Evolutionary conservation across 805 yeast species (phyloP).

Genomic region (Cyberlindnera samutprakarnensis): DNA sequence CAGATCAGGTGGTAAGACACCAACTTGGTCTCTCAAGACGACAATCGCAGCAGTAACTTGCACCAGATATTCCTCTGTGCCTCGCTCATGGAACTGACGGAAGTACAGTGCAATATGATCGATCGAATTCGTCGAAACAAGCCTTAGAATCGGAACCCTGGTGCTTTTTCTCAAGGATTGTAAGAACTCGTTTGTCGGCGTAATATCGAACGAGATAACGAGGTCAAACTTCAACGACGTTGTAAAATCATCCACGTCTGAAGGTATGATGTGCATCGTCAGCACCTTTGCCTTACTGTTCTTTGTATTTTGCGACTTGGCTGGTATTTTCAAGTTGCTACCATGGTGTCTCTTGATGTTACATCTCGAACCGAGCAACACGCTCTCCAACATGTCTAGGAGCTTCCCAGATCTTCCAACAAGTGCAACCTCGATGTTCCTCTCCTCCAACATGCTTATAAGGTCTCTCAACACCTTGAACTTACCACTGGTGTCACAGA

Average conservation of each 20-base stretch:
- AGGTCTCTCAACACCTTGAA: slow-evolving; percentile 64
- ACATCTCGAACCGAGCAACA: slow-evolving; percentile 54
- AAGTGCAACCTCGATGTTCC: slow-evolving; percentile 51
- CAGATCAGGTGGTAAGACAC: slow-evolving; percentile 72
- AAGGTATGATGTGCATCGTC: slow-evolving; percentile 16
- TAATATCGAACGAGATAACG: slow-evolving; percentile 56
- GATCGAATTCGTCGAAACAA: slow-evolving; percentile 72
- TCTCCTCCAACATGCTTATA: slow-evolving; percentile 43
- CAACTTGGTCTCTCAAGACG: slow-evolving; percentile 73
- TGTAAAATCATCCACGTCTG: slow-evolving; percentile 8
- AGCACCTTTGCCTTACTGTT: slow-evolving; percentile 18
- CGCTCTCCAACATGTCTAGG: slow-evolving; percentile 66
- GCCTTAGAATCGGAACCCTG: slow-evolving; percentile 51
- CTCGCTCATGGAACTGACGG: slow-evolving; percentile 24
- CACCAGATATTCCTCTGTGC: slow-evolving; percentile 42
- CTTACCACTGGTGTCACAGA: slow-evolving; percentile 79
- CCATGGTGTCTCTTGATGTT: slow-evolving; percentile 57
- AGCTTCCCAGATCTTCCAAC: slow-evolving; percentile 63
- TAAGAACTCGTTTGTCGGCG: slow-evolving; percentile 36
- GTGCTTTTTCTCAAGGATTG: slow-evolving; percentile 23
- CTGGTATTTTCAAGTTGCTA: slow-evolving; percentile 45
- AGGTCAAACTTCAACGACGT: slow-evolving; percentile 38
- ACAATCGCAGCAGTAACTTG: slow-evolving; percentile 77
- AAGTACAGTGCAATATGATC: slow-evolving; percentile 69
- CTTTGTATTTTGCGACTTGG: slow-evolving; percentile 16